Conservation (phyloP, 1,139 yeast genomes). For the Yamadazyma membranifaciens region DNA sequence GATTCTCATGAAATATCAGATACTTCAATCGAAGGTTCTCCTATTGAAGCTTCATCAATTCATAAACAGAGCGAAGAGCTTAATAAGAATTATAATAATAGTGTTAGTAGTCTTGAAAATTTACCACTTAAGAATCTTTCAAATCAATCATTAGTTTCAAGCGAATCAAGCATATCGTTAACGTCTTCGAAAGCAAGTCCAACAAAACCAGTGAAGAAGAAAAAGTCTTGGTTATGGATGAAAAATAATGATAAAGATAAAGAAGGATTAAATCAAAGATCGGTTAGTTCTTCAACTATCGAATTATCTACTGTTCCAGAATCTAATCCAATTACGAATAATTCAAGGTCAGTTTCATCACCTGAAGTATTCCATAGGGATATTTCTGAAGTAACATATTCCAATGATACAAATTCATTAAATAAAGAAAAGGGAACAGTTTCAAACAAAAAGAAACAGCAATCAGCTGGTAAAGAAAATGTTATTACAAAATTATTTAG, state of each 20-base stretch:
- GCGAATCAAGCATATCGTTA: constrained; percentile 8
- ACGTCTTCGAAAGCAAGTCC: constrained; percentile 9
- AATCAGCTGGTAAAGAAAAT: constrained; percentile 34
- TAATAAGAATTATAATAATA: constrained; percentile 2
- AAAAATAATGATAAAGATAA: constrained; percentile 10
- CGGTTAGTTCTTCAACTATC: constrained; percentile 15
- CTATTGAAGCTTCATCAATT: constrained; percentile 6
- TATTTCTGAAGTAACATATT: background rate
- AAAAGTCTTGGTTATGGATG: constrained; percentile 20
- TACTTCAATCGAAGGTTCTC: constrained; percentile 13
- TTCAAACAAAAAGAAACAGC: constrained; percentile 5
- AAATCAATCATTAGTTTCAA: constrained; percentile 12
- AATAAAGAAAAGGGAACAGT: background rate
- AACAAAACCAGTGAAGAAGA: constrained; percentile 14
- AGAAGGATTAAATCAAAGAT: constrained; percentile 10
- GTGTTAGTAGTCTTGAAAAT: constrained; percentile 1
- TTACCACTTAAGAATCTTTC: constrained; percentile 8
- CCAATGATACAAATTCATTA: background rate
- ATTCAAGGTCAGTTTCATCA: constrained; percentile 16
- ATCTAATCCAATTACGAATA: background rate
- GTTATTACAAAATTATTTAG: constrained; percentile 46
- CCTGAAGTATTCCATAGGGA: constrained; percentile 13
- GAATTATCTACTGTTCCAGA: constrained; percentile 15
- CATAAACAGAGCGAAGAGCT: constrained; percentile 2
- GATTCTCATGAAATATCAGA: constrained; percentile 17